Evolutionary conservation across 176 grass and related monocot genomes (phyloP).

Genomic region (Hordeum vulgare): MorexV3_pseudomolecules_assembly NC_058524.1:547169404-547169903

Average conservation of each 20-base stretch:
- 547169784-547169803: too few relatives aligned
- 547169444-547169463: background rate
- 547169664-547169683: background rate
- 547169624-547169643: background rate
- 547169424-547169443: conserved; percentile 22
- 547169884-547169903: too few relatives aligned
- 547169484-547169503: background rate
- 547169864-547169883: too few relatives aligned
- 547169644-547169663: background rate
- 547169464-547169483: background rate
- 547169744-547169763: too few relatives aligned
- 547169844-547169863: background rate
- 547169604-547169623: background rate
- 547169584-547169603: conserved; percentile 51
- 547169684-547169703: background rate
- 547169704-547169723: background rate
- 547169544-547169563: conserved; percentile 47
- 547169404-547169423: conserved; percentile 13
- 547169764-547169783: too few relatives aligned
- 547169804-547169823: background rate
- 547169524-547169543: conserved; percentile 9
- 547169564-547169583: conserved; percentile 59
- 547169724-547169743: background rate
- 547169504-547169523: too few relatives aligned
- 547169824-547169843: background rate